Percentiles rank a stretch among this genome's conserved stretches.
These are phyloP conservation scores for Albizia julibrissin DNA, from an alignment of 306 rosid genomes.

Conservation along the genomic window DNA sequence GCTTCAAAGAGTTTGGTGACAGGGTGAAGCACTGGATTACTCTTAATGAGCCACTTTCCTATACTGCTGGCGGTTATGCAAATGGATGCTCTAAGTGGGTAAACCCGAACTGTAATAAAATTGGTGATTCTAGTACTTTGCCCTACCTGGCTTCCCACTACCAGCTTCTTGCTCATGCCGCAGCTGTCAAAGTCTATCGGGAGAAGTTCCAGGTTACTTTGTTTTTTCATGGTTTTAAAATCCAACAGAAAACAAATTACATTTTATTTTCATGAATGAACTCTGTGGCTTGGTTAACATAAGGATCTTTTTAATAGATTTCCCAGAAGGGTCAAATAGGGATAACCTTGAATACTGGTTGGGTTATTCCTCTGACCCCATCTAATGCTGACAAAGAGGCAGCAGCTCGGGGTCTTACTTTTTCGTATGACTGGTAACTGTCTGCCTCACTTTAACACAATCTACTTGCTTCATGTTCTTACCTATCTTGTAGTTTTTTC, in stretches of 20 bases:
- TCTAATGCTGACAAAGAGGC: conserved; percentile 49
- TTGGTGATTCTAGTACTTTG: conserved; percentile 55
- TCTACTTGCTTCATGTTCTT: not conserved
- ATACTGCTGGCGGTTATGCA: conserved; percentile 40
- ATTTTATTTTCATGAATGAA: conserved; percentile 11
- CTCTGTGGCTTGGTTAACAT: conserved; percentile 1
- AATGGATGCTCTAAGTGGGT: conserved; percentile 54
- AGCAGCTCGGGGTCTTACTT: conserved; percentile 47
- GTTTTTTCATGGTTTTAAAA: not conserved
- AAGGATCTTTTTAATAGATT: conserved; percentile 28
- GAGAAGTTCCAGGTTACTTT: conserved; percentile 51
- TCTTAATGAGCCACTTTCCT: conserved; percentile 58
- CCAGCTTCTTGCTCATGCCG: conserved; percentile 65
- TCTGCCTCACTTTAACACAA: conserved; percentile 5
- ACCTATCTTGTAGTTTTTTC: not conserved
- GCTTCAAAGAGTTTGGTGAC: conserved; percentile 70
- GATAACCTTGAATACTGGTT: conserved; percentile 48
- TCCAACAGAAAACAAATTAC: not conserved
- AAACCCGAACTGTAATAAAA: conserved; percentile 38
- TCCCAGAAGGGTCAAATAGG: conserved; percentile 68
- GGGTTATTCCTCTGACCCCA: conserved; percentile 52
- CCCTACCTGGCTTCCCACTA: conserved; percentile 59
- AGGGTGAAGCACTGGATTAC: conserved; percentile 76
- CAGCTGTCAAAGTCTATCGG: conserved; percentile 53
- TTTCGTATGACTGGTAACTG: conserved; percentile 56